These are phyloP conservation scores for Podila epicladia DNA, from an alignment of 192 early-diverging fungal genomes.

Conservation along the genomic window DNA sequence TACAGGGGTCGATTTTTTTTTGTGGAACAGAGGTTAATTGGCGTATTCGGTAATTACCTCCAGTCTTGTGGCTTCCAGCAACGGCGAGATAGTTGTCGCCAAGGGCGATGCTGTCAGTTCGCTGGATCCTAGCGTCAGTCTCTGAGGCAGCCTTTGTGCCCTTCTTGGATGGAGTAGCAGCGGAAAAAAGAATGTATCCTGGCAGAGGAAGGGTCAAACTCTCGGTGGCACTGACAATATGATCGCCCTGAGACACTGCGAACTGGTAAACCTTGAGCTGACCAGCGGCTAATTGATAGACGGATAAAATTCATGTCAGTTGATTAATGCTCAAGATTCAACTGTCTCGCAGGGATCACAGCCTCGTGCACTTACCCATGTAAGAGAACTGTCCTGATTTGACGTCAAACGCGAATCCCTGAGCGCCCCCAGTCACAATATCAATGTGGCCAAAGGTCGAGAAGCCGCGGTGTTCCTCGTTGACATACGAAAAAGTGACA, in stretches of 20 bases:
- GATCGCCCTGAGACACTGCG: slow-evolving; percentile 14
- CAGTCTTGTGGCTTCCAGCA: slow-evolving; percentile 31
- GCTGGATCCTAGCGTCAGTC: slow-evolving; percentile 15
- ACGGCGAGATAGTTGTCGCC: slow-evolving; percentile 60
- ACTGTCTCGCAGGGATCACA: too few species aligned
- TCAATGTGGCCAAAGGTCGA: slow-evolving; percentile 48
- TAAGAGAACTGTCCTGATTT: slow-evolving; percentile 47
- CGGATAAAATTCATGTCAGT: too few species aligned
- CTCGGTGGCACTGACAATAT: slow-evolving; percentile 19
- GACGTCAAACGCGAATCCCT: slow-evolving; percentile 38
- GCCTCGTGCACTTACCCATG: slow-evolving; percentile 24
- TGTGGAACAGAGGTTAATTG: background rate
- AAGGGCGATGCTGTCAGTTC: slow-evolving; percentile 40
- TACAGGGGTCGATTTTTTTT: background rate
- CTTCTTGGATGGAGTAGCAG: slow-evolving; percentile 14
- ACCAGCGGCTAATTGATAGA: slow-evolving; percentile 7
- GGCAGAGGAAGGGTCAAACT: slow-evolving; percentile 40
- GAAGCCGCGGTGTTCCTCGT: slow-evolving; percentile 57
- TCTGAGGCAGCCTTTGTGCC: slow-evolving; percentile 15
- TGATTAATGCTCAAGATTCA: background rate
- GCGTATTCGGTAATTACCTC: slow-evolving; percentile 16
- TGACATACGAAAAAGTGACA: slow-evolving; percentile 51
- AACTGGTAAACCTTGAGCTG: slow-evolving; percentile 37
- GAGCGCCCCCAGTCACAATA: slow-evolving; percentile 21
- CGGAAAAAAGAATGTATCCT: slow-evolving; percentile 14